These are phyloP conservation scores for Lepidium sativum DNA, from an alignment of 345 rosid species.

Conservation along the genomic window DNA sequence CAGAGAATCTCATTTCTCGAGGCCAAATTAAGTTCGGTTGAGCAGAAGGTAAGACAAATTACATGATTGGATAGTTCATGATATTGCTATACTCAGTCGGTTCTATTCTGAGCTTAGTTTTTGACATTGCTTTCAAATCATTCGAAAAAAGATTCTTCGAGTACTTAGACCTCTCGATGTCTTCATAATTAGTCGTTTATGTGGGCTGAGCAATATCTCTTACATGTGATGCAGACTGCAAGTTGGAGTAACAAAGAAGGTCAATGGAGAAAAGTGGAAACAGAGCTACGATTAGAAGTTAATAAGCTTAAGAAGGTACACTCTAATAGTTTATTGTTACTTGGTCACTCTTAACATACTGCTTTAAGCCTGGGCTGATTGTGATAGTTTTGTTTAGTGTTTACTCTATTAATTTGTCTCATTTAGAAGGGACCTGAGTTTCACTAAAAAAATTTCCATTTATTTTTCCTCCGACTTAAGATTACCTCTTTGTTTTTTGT, in stretches of 20 bases:
- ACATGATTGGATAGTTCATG: not conserved
- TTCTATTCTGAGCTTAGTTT: not conserved
- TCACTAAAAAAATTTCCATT: not conserved
- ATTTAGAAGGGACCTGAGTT: not conserved
- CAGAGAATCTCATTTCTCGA: constrained; percentile 65
- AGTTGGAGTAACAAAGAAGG: constrained; percentile 39
- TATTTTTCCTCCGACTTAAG: not conserved
- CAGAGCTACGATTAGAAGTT: constrained; percentile 37
- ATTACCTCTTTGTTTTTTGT: not conserved
- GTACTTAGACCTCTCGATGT: not conserved
- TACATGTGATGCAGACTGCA: constrained; percentile 29
- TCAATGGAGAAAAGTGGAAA: constrained; percentile 47
- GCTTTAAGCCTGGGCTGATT: not conserved
- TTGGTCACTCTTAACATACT: not conserved
- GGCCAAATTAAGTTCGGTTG: constrained; percentile 47
- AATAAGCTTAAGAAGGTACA: constrained; percentile 42
- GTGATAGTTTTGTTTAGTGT: not conserved
- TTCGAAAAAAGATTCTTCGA: not conserved
- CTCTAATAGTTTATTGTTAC: not conserved
- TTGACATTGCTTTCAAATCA: not conserved
- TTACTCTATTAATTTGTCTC: not conserved
- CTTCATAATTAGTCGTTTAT: not conserved
- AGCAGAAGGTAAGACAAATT: constrained; percentile 44
- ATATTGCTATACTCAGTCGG: not conserved
- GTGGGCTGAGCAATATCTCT: not conserved